These are phyloP conservation scores for Saussurea involucrata DNA, from an alignment of 129 eudicot genomes.

Conservation along the genomic window DNA sequence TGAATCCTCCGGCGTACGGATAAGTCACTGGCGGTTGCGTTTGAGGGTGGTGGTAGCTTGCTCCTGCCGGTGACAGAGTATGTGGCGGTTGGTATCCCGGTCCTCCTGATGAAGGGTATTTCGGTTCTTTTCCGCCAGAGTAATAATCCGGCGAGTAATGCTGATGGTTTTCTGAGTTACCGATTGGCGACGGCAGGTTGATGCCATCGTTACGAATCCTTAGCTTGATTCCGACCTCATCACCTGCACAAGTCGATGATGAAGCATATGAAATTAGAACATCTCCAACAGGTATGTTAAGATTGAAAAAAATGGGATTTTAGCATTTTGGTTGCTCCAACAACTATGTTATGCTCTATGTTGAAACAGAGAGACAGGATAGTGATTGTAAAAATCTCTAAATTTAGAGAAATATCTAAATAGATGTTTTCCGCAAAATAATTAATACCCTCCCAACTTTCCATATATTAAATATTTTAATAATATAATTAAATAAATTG, in stretches of 20 bases:
- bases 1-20: conserved; percentile 10
- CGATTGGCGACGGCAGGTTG: conserved; percentile 25
- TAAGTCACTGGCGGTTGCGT: conserved; percentile 15
- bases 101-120: conserved; percentile 6
- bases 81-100: background rate
- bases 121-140: conserved; percentile 2
- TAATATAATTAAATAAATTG: no score
- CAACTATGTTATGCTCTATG: no score
- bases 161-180: conserved; percentile 37
- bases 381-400: no score
- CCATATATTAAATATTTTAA: no score
- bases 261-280: background rate
- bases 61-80: background rate
- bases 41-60: conserved; percentile 27
- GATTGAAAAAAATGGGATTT: no score
- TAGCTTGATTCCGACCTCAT: conserved; percentile 64
- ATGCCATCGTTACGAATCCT: conserved; percentile 38
- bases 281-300: no score
- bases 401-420: no score
- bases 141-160: conserved; percentile 18
- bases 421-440: no score
- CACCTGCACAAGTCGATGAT: conserved; percentile 28
- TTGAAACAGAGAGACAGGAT: no score
- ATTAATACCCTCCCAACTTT: no score
- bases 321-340: no score